Base-by-base conservation (phyloP, 331 rosid species). In the Telfairia occidentalis region DNA sequence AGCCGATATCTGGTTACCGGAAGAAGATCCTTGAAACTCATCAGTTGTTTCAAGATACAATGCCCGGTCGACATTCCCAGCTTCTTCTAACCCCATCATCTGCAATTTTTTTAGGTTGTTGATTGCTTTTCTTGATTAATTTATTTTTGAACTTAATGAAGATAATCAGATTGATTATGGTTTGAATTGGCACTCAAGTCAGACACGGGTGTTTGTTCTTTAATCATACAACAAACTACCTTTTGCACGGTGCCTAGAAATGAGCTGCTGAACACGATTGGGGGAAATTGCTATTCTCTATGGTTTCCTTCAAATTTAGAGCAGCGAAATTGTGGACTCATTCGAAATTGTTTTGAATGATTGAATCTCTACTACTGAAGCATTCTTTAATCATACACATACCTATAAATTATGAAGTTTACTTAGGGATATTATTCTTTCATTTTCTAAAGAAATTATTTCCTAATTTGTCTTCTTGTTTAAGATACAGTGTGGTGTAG, bases 171-270 rank as follows among this genome's bases (percentile, higher is more conserved):
- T 11, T 46, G 52, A 46, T 46, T 70, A 9, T 40, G 28, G 3
- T 63, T 19, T 28, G 7, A n/a, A 24, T 35, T 53, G 97, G 97
- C 97, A 91, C 84, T 82, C 19, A 86, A 89, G 91, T 88, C 96
- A 92, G 93, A 89, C 96, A 89, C 97, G 96, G 96, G 97, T 84
- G 93, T 81, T 89, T 89, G 97, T 85, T 84, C 37, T 21, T 9
- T 16, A 1, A 76, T 75, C n/a, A 21, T 49, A 23, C 79, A 81
- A 83, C 92, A 85, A 84, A 16, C 81, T 1, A 86, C 97, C 97
- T 85, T 92, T 92, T 92, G 96, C 97, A 92, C 38, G 46, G 93
- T 92, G 96, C 93, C 96, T 78, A 8, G 0, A 40, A 40, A 81
- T 1, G 48, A 58, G 91, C 90, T 92, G 46, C 84, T 80, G 71